Conservation (phyloP, 2,329 filamentous ascomycete species). For the Botryotinia globosa region DNA sequence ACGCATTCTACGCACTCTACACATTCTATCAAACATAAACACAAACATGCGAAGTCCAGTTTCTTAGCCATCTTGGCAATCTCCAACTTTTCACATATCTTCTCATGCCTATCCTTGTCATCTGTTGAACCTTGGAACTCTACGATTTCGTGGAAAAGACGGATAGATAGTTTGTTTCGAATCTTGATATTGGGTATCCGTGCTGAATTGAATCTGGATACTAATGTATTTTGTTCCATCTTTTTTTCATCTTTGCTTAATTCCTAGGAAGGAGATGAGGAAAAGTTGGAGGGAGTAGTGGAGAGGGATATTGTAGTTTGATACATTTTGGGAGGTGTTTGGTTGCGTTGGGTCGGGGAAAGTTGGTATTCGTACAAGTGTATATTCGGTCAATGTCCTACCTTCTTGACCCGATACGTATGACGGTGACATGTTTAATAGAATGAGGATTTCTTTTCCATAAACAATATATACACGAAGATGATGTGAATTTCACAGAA, state of each 20-base stretch:
- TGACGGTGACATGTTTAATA: not conserved
- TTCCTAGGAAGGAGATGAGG: too few species aligned
- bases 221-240: not conserved
- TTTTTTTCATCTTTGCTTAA: not conserved
- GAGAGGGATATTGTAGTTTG: not conserved
- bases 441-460: not conserved
- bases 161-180: not conserved
- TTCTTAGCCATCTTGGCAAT: not conserved
- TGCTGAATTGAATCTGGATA: not conserved
- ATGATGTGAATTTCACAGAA: not conserved
- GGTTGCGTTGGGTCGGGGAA: not conserved
- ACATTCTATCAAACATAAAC: not conserved
- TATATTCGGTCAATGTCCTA: not conserved
- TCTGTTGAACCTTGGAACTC: not conserved
- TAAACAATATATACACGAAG: not conserved
- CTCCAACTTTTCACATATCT: not conserved
- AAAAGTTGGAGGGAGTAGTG: too few species aligned
- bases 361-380: not conserved
- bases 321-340: too few species aligned
- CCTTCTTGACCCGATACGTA: not conserved
- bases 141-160: not conserved
- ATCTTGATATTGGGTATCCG: not conserved
- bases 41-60: not conserved
- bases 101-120: not conserved
- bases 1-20: not conserved